phyloP scores from a whole-genome alignment of 169 alveolate genomes.

The Theileria annulata region DNA sequence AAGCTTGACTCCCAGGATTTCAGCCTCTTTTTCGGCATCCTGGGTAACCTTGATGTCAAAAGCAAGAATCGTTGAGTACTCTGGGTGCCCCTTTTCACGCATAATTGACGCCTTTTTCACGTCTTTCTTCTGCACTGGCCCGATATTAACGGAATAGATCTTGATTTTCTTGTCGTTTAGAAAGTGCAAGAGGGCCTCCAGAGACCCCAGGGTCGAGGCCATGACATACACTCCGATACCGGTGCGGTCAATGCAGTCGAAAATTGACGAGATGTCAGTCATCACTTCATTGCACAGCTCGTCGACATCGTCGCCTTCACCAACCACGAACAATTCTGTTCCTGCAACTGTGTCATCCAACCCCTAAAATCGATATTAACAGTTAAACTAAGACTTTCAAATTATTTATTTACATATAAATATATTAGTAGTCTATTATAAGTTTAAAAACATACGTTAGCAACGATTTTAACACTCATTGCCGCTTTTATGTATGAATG shows the following conservation, averaged over 20 bases:
- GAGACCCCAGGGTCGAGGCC: constrained; percentile 98
- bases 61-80: constrained; percentile 95
- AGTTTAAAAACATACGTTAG: constrained; percentile 57
- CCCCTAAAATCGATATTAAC: constrained; percentile 30
- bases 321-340: constrained; percentile 89
- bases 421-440: constrained; percentile 55
- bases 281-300: constrained; percentile 87
- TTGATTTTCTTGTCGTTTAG: constrained; percentile 92
- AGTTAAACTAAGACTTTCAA: too few relatives aligned
- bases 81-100: constrained; percentile 92
- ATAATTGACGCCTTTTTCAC: constrained; percentile 93
- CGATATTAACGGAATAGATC: constrained; percentile 96
- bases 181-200: constrained; percentile 97
- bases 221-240: constrained; percentile 97
- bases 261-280: constrained; percentile 90
- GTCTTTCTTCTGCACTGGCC: constrained; percentile 98
- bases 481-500: constrained; percentile 92
- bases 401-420: constrained; percentile 90
- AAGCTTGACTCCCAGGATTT: constrained; percentile 91
- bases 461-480: constrained; percentile 92
- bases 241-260: constrained; percentile 88
- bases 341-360: constrained; percentile 98
- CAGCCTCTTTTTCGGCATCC: constrained; percentile 97
- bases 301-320: constrained; percentile 78
- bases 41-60: constrained; percentile 96